Percentiles rank a stretch among this genome's conserved stretches.
phyloP scores from a whole-genome alignment of 2,329 filamentous ascomycete species.

The Dactylellina drechsleri region DNA sequence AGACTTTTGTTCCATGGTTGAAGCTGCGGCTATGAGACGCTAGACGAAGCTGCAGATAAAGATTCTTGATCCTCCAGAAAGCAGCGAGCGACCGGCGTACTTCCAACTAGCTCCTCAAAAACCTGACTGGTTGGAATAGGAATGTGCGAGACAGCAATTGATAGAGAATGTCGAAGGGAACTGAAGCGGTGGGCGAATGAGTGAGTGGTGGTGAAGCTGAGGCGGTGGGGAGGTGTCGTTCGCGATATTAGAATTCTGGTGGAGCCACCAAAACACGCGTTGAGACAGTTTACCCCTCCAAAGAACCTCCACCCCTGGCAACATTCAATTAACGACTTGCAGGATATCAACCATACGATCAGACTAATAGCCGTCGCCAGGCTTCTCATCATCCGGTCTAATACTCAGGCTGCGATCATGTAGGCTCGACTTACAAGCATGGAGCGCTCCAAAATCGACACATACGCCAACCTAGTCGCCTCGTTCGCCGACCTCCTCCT shows the following conservation, averaged over 20 bases:
- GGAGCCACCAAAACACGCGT: slow-evolving; percentile 37
- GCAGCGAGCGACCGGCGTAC: slow-evolving; percentile 9
- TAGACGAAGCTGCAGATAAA: slow-evolving; percentile 15
- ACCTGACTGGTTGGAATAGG: slow-evolving; percentile 1
- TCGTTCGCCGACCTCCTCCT: slow-evolving; percentile 83
- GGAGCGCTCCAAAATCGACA: slow-evolving; percentile 38
- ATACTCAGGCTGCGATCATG: too few relatives aligned
- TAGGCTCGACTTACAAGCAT: too few relatives aligned
- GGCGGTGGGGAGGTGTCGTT: slow-evolving; percentile 20
- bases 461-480: slow-evolving; percentile 66
- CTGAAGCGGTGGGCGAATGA: not conserved
- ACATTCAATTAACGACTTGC: not conserved
- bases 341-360: too few relatives aligned
- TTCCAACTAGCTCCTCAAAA: slow-evolving; percentile 3
- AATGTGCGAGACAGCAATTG: slow-evolving; percentile 28
- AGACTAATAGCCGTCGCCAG: too few relatives aligned
- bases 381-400: too few relatives aligned
- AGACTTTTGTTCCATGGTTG: slow-evolving; percentile 48
- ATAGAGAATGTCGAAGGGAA: slow-evolving; percentile 9
- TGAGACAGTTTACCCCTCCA: slow-evolving; percentile 53
- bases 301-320: not conserved
- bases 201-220: not conserved
- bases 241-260: slow-evolving; percentile 44
- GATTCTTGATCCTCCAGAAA: slow-evolving; percentile 3
- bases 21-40: slow-evolving; percentile 7